Evolutionary conservation across 2,329 filamentous ascomycete genomes (phyloP), one percentile per base, ranked within the genome.

Genomic region (Zelopaecilomyces penicillatus): DNA sequence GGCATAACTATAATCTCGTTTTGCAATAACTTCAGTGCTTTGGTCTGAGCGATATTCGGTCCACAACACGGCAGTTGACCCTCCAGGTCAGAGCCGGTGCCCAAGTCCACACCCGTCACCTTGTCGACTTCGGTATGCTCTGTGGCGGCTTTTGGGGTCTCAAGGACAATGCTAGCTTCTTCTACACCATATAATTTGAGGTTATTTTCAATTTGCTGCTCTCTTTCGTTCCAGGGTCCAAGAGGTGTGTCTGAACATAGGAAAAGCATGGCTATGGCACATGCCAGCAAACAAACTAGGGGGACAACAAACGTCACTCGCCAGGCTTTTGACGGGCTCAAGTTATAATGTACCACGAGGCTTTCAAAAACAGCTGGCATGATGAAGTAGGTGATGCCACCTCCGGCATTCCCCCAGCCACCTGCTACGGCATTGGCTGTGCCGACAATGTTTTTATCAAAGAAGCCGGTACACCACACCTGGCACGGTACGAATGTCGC

Each of bases 401-500:
- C 90, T 47, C 90, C 89, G 28, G 87, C 78, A 55, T 95, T 95
- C 42, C 89, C 90, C 69, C 86, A 83, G 10, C 90, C 90, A 36
- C 82, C 90, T 1, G 88, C 83, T 12, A 95, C 66, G 3, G 87
- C 85, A 59, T 95, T 96, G 49, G 88, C 87, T 5, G 87, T 90
- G 39, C 90, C 90, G 12, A 95, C 85, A 28, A 95, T 75, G 56
- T 90, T 93, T 69, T 90, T 93, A 67, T 96, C 89, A 62, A 88
- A 95, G 71, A 95, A 95, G 0, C 83, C 87, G 0, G 88, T 95
- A 7, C 84, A 87, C 87, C 89, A 95, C 5, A 95, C 90, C 61
- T 94, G 88, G 62, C 88, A 95, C 9, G 86, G 86, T 0, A 91
- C 86, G 55, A 91, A 91, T 1, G 80, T 78, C 2, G 82, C 84